Base-by-base conservation (phyloP, 257 asterid genomes). In the Cynanchum wilfordii region DNA sequence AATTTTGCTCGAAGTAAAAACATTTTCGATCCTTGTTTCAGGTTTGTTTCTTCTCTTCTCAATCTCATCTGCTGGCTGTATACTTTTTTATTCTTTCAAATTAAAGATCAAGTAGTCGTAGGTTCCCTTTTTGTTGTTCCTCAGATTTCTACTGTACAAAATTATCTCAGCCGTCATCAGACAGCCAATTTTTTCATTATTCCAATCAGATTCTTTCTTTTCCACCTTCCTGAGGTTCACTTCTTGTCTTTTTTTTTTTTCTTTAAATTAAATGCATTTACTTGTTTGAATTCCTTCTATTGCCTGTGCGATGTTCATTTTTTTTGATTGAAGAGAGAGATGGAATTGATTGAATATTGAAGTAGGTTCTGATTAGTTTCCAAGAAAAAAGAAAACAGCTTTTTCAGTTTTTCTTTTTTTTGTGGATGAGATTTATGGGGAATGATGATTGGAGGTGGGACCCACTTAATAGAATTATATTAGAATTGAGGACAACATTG, bases 161-260 rank as follows among this genome's bases (percentile, higher is more conserved):
- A 64, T 76, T 45, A 52, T 24, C 54, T 67, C 73, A n/a, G 80
- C 76, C 77, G 86, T 83, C 89, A 82, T 76, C 81, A 70, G 70
- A 73, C 63, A 33, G n/a, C 66, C 59, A 70, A 42, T 44, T 33
- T 33, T 5, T 33, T 62, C 24, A n/a, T 52, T 52, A 2, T 33
- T 62, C 81, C 78, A 44, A 7, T 77, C 81, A 64, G 85, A 74
- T 68, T 79, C 82, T 69, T 42, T 75, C 62, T 30, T 77, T 20
- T 52, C 76, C 56, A 33, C 25, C 62, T 73, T 66, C 13, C 68
- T 4, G 25, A 79, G 88, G 83, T 84, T 70, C 71, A 62, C 68
- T 70, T 73, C 77, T 78, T 68, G 10, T 24, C 78, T 51, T 22
- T 33, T 77, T 63, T 6, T 57, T 36, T 65, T 50, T 72, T 50